A percentile compares a stretch with the other conserved stretches of the same genome.
phyloP scores from a whole-genome alignment of 2,329 filamentous ascomycete species.

The Sporothrix euskadiensis region DNA sequence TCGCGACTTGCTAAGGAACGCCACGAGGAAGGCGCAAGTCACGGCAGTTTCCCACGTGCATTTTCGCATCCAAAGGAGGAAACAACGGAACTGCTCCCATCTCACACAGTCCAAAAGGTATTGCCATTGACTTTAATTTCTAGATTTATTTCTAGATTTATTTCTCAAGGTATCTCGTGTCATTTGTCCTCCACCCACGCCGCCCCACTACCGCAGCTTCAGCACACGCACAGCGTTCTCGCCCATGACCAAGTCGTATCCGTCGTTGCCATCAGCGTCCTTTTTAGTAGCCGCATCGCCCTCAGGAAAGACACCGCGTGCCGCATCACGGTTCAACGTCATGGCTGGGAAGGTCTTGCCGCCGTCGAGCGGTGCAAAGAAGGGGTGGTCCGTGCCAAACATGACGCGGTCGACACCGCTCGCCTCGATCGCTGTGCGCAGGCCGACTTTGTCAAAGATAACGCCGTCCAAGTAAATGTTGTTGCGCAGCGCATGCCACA shows the following conservation, averaged over 20 bases:
- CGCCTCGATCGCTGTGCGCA: constrained; percentile 66
- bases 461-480: constrained; percentile 85
- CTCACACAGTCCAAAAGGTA: neutral
- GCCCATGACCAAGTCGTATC: constrained; percentile 27
- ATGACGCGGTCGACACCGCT: constrained; percentile 66
- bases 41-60: neutral
- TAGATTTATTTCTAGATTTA: neutral
- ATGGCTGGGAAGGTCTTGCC: constrained; percentile 63
- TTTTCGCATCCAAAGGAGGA: neutral
- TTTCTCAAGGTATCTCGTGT: too few relatives aligned
- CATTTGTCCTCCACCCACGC: neutral
- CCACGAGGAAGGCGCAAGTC: neutral
- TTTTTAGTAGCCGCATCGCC: neutral
- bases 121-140: neutral
- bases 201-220: constrained; percentile 6
- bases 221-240: constrained; percentile 27
- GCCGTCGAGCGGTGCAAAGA: constrained; percentile 68
- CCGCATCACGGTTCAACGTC: constrained; percentile 64
- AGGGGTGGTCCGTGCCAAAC: constrained; percentile 79
- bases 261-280: constrained; percentile 12
- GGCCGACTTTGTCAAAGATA: constrained; percentile 69
- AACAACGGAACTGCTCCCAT: neutral
- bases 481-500: constrained; percentile 57
- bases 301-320: constrained; percentile 24
- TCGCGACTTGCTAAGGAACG: neutral